Evolutionary conservation across 2,329 filamentous ascomycete species (phyloP), one percentile per base, ranked within the genome.

Genomic region (Pestalotiopsis sp.): DNA sequence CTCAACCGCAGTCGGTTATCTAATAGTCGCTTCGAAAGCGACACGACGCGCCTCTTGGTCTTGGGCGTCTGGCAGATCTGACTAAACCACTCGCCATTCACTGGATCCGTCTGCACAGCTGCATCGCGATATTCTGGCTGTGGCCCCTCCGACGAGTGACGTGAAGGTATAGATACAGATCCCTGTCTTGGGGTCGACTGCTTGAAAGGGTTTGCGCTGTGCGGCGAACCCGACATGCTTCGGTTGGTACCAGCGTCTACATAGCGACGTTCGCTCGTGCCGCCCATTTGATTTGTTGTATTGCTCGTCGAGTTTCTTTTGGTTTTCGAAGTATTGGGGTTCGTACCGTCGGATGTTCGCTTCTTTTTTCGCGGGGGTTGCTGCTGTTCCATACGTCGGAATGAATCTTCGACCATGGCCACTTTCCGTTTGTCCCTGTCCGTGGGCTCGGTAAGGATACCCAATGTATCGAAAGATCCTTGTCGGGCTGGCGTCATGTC

Each of bases 391-490:
- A 90, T 89, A 25, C 85, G 88, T 67, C 88, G 84, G 76, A 92
- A 88, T 2, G 87, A 83, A 69, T 90, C 88, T 72, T 92, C 90
- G 0, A 90, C 84, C 85, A 89, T 89, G 23, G 88, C 87, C 12
- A 91, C 85, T 73, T 92, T 92, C 45, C 90, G 83, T 78, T 92
- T 91, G 70, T 92, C 90, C 38, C 90, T 85, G 71, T 91, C 89
- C 0, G 90, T 91, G 6, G 86, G 87, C 71, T 90, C 89, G 0
- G 88, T 91, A 68, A 90, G 79, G 72, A 90, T 89, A 4, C 86
- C 87, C 1, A 87, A 78, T 11, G 87, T 87, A 65, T 91, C 85
- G 68, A 89, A 86, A 0, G 88, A 87, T 31, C 89, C 90, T 73
- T 90, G 86, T 6, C 86, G 83, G 17, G 81, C 81, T 2, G 90